Evolutionary conservation across 2,329 filamentous ascomycete species (phyloP).

Genomic region (Colletotrichum ledebouriae): DNA sequence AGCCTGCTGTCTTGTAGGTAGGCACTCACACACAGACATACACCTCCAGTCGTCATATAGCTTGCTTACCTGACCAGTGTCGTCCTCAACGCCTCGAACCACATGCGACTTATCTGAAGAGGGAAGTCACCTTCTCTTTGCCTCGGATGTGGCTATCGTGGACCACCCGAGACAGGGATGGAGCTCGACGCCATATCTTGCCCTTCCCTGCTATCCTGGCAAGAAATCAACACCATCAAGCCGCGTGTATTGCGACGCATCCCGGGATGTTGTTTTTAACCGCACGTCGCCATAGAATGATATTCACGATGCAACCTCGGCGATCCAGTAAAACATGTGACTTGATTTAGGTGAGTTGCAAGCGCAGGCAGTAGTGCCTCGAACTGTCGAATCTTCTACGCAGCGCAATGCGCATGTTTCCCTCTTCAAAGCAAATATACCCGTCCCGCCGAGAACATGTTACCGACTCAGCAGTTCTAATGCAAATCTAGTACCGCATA

Average conservation of each 20-base stretch:
- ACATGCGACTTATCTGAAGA: slow-evolving; percentile 9
- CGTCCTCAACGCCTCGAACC: not conserved
- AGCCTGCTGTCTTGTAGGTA: no score
- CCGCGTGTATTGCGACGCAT: no score
- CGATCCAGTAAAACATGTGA: not conserved
- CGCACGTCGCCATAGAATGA: not conserved
- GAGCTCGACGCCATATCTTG: slow-evolving; percentile 1
- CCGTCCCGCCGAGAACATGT: slow-evolving; percentile 10
- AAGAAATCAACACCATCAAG: not conserved
- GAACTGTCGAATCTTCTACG: not conserved
- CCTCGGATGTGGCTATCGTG: slow-evolving; percentile 1
- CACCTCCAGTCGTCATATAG: not conserved
- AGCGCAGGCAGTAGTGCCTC: not conserved
- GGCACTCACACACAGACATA: not conserved
- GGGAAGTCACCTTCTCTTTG: not conserved
- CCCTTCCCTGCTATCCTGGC: not conserved
- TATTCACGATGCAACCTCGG: not conserved
- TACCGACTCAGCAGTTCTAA: slow-evolving; percentile 30
- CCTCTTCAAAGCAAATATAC: slow-evolving; percentile 9
- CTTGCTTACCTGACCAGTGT: no score
- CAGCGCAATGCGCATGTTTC: slow-evolving; percentile 7
- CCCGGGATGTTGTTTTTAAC: no score
- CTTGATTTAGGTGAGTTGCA: slow-evolving; percentile 4
- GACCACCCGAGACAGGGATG: not conserved
- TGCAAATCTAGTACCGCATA: slow-evolving; percentile 35